Evolutionary conservation across 768 basidiomycete species (phyloP).

Genomic region (Myochromella boudieri): DNA sequence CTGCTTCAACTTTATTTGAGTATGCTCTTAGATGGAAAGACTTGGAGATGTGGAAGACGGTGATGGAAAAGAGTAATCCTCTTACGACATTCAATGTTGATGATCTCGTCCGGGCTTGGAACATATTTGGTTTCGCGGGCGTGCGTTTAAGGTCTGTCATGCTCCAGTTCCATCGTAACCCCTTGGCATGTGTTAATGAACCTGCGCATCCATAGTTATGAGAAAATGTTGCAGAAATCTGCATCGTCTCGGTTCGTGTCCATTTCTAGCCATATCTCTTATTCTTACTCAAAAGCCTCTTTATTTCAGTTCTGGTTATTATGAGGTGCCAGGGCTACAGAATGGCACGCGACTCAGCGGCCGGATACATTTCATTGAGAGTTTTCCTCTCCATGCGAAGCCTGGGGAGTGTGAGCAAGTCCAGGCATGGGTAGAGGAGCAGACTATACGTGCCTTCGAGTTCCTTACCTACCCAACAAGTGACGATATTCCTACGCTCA

Average conservation of each 20-base stretch:
- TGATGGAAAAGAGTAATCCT: conserved; percentile 17
- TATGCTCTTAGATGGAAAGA: conserved; percentile 29
- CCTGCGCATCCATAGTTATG: not conserved
- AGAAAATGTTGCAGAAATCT: not conserved
- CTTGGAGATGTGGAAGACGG: conserved; percentile 25
- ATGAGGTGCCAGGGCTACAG: too few species aligned
- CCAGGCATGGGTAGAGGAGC: conserved; percentile 20
- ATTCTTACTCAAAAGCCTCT: too few species aligned
- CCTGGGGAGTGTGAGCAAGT: conserved; percentile 11
- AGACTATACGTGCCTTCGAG: conserved; percentile 18
- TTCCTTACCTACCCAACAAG: conserved; percentile 16
- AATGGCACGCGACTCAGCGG: conserved; percentile 13
- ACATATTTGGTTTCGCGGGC: conserved; percentile 22
- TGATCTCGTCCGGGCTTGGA: conserved; percentile 19
- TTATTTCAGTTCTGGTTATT: not conserved
- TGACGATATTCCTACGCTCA: conserved; percentile 24
- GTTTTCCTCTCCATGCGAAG: conserved; percentile 12
- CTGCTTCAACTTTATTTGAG: conserved; percentile 15
- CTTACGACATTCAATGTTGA: conserved; percentile 12
- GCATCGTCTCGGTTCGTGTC: not conserved
- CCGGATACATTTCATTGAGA: conserved; percentile 21
- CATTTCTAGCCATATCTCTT: not conserved
- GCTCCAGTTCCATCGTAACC: too few species aligned
- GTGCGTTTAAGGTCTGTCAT: conserved; percentile 23
- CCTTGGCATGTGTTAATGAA: too few species aligned